Evolutionary conservation across 2,329 filamentous ascomycete genomes (phyloP), one percentile per base, ranked within the genome.

Genomic region (Zymoseptoria tritici): DNA sequence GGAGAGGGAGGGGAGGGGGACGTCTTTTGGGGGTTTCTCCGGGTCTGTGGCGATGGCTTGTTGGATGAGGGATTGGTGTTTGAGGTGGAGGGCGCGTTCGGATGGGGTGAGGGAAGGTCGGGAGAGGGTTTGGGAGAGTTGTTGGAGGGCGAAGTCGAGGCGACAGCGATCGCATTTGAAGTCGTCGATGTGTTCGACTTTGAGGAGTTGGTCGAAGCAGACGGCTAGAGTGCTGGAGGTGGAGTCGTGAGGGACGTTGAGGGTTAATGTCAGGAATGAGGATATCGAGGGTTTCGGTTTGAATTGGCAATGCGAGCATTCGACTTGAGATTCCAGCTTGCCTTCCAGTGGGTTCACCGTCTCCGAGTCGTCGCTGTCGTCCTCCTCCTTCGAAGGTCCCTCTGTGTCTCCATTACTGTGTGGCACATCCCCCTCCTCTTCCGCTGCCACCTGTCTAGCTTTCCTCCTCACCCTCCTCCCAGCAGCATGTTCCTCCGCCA

Each of bases 141-240:
- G 75, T 29, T 85, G 79, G 57, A 90, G 77, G 3, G 91, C 91
- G 73, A 96, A 89, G 51, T 90, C 76, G n/a, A 99, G 80, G 21
- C 91, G 85, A 71, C 94, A 99, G 75, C 86, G 89, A 69, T 97
- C 94, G 77, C 94, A 99, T 67, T 90, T 92, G 79, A 95, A 99
- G 72, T 96, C 94, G 64, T 97, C 93, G 65, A 99, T 97, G 72
- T 91, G 88, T 74, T 99, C 94, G 0, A 90, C 91, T 76, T 96
- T 96, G 66, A 99, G 87, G 75, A 97, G 87, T 49, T 89, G 89
- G 69, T 99, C 94, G 68, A 99, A 94, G 74, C 94, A 99, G 8
- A 86, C 81, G 70, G 88, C 91, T 16, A 99, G 81, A 0, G 90
- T 88, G 0, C 92, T 92, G 2, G 90, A 88, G 55, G 74, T 74